phyloP scores from a whole-genome alignment of 2,329 filamentous ascomycete species.

The Plectosphaerella plurivora region DNA sequence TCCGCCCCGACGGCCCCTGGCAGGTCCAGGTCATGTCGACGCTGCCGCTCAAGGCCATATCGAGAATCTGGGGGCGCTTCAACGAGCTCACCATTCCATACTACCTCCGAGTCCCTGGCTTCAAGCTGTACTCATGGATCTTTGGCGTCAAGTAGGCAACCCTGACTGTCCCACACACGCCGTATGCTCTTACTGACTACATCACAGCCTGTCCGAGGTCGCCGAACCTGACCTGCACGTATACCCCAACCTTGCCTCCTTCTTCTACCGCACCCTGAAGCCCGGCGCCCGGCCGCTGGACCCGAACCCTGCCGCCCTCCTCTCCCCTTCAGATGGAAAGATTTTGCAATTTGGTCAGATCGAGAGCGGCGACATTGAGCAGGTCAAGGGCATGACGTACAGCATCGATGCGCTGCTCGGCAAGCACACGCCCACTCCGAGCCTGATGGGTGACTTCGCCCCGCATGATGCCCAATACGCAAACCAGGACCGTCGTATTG shows the following conservation, averaged over 20 bases:
- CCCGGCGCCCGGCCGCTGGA: slow-evolving; percentile 83
- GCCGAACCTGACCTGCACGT: slow-evolving; percentile 81
- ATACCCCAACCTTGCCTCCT: slow-evolving; percentile 90
- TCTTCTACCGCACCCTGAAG: slow-evolving; percentile 95
- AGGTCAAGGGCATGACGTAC: slow-evolving; percentile 98
- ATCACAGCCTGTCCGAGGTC: slow-evolving; percentile 72
- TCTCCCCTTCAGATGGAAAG: slow-evolving; percentile 87
- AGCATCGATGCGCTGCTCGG: slow-evolving; percentile 90
- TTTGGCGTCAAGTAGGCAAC: slow-evolving; percentile 73
- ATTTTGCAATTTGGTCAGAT: slow-evolving; percentile 91
- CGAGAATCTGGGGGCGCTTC: slow-evolving; percentile 83
- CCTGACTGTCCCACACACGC: not conserved
- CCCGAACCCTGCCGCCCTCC: slow-evolving; percentile 69
- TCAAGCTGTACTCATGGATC: slow-evolving; percentile 84
- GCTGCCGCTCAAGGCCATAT: slow-evolving; percentile 84
- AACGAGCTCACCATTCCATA: slow-evolving; percentile 88
- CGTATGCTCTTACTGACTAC: slow-evolving; percentile 15
- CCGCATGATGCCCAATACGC: slow-evolving; percentile 16
- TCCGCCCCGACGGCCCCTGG: slow-evolving; percentile 84
- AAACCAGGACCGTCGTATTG: slow-evolving; percentile 19
- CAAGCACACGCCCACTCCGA: slow-evolving; percentile 51
- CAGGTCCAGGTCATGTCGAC: slow-evolving; percentile 93
- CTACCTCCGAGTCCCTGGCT: slow-evolving; percentile 81
- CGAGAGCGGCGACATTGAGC: slow-evolving; percentile 90
- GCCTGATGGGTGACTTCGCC: slow-evolving; percentile 39